Base-by-base conservation (phyloP, 2,329 filamentous ascomycete species). In the Stachybotrys elegans region DNA sequence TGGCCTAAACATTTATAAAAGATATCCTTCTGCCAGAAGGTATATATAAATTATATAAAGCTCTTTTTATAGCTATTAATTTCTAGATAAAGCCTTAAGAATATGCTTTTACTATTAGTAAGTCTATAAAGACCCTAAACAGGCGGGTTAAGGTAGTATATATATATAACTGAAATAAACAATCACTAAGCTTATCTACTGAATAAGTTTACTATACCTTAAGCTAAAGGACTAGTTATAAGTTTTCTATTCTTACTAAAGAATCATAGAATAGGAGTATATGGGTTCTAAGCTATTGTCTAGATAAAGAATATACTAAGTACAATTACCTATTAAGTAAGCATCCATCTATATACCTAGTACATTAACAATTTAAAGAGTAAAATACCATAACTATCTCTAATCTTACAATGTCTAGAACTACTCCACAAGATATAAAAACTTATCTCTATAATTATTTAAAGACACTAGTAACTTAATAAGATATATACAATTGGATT, bases 401-500 rank as follows among this genome's bases (percentile, higher is more conserved):
- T 29, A 29, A 29, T 29, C 25, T 29, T 14, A 29, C 14, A 29
- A 29, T 9, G 9, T 8, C 25, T 22, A 17, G 27, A 42, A 37
- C 49, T 5, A 42, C 47, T 4, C 47, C 44, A 12, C 50, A 45
- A 21, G 45, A 51, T 11, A 54, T 55, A 22, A 32, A 29, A 20
- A 48, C 45, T 8, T 51, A 52, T 45, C 16, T 51, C n/a, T 35
- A 34, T 13, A 19, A 48, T 17, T 19, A 51, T 22, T 36, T 27
- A n/a, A 42, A 48, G 22, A 43, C 45, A 4, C 12, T 51, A 20
- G 40, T 43, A 35, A 53, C 48, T 21, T 36, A 54, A 38, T 36
- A 52, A 46, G 48, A 56, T 52, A 50, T 57, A 16, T 56, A 53
- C 31, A 56, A 56, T 34, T 34, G 38, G 5, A 55, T 56, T 49